Evolutionary conservation across 2,329 filamentous ascomycete genomes (phyloP).

Genomic region (Verruconis gallopava): DNA sequence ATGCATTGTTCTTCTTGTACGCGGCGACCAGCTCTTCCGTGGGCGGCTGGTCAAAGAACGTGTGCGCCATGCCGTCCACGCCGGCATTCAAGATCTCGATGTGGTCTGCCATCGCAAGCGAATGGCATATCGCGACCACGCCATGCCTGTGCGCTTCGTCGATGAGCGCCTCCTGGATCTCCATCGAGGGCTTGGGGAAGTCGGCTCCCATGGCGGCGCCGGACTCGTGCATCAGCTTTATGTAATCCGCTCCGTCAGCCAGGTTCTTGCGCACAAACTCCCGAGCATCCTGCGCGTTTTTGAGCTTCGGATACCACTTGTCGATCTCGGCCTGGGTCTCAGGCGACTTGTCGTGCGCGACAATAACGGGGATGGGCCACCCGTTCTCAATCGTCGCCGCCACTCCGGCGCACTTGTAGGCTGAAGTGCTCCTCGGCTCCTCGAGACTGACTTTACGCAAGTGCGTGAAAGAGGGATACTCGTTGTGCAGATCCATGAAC

Average conservation of each 20-base stretch:
- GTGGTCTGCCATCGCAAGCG: constrained; percentile 26
- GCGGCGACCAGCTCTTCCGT: constrained; percentile 28
- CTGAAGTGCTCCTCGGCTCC: constrained; percentile 24
- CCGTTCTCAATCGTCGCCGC: constrained; percentile 39
- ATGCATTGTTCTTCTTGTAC: constrained; percentile 29
- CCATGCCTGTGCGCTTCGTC: constrained; percentile 25
- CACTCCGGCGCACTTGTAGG: constrained; percentile 36
- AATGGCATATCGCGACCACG: constrained; percentile 29
- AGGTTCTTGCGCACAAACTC: constrained; percentile 29
- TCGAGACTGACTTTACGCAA: constrained; percentile 17
- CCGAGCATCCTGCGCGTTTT: constrained; percentile 27
- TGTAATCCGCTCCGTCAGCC: constrained; percentile 33
- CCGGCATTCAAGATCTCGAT: constrained; percentile 29
- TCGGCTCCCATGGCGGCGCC: constrained; percentile 27
- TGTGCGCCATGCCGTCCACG: constrained; percentile 32
- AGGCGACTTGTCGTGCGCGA: constrained; percentile 23
- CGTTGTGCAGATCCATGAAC: constrained; percentile 37
- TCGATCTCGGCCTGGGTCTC: constrained; percentile 27
- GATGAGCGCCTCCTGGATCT: constrained; percentile 34
- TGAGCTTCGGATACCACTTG: constrained; percentile 35
- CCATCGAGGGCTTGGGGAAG: constrained; percentile 27
- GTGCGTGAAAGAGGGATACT: constrained; percentile 18
- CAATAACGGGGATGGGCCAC: constrained; percentile 36
- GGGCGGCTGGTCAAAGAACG: constrained; percentile 27
- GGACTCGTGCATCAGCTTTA: constrained; percentile 40